Percentiles rank a stretch among this genome's conserved stretches.
These are phyloP conservation scores for Begonia peltatifolia DNA, from an alignment of 306 rosid genomes.

Conservation along the genomic window DNA sequence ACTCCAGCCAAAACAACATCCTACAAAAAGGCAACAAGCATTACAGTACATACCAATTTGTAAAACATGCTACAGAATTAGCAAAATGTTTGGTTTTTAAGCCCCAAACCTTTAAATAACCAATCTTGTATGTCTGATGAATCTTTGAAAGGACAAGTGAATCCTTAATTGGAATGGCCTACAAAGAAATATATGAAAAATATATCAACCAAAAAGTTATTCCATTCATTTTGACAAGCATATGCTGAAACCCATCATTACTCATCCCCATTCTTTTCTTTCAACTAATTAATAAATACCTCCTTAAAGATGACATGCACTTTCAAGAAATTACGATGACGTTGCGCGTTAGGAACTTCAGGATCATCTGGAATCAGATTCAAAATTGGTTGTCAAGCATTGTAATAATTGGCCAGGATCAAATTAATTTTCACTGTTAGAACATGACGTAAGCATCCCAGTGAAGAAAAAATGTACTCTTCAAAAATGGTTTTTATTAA, in stretches of 20 bases:
- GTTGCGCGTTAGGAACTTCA: slow-evolving; percentile 47
- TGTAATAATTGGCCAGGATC: no score
- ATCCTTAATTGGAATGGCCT: slow-evolving; percentile 93
- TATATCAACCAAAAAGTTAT: background rate
- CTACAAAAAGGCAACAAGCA: slow-evolving; percentile 35
- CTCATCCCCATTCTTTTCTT: slow-evolving; percentile 1
- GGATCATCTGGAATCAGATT: slow-evolving; percentile 66
- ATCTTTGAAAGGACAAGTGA: slow-evolving; percentile 67
- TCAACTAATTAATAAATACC: slow-evolving; percentile 26
- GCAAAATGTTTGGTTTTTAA: slow-evolving; percentile 3
- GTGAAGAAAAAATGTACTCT: no score
- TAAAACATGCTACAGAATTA: background rate
- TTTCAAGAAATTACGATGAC: slow-evolving; percentile 68
- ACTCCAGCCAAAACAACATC: slow-evolving; percentile 87
- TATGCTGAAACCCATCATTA: background rate
- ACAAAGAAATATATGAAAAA: slow-evolving; percentile 8
- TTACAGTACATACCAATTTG: slow-evolving; percentile 5
- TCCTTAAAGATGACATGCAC: slow-evolving; percentile 91
- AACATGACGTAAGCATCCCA: no score
- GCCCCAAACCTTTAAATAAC: slow-evolving; percentile 70
- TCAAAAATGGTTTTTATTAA: no score
- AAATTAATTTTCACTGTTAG: no score
- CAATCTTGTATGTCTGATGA: slow-evolving; percentile 93
- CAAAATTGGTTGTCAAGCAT: background rate
- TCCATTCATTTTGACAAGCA: slow-evolving; percentile 1